A percentile compares a stretch with the other conserved stretches of the same genome.
These are phyloP conservation scores for Austroboletus sp. DNA, from an alignment of 1,284 basidiomycete genomes.

Conservation along the genomic window DNA sequence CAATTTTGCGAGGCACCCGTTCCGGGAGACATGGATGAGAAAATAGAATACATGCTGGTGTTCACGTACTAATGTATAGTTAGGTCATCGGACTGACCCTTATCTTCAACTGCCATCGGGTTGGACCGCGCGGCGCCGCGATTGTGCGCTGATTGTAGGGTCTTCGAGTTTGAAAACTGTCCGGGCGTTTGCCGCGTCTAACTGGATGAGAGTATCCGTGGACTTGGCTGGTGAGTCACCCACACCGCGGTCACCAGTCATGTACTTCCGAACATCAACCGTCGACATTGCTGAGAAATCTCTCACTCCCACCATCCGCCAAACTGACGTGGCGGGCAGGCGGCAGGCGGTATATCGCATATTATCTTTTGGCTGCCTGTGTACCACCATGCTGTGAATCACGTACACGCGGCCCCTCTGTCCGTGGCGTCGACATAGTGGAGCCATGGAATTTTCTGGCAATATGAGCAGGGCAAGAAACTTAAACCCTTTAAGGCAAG, in stretches of 20 bases:
- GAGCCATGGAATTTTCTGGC: too few species aligned
- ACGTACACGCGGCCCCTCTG: too few species aligned
- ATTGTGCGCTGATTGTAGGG: too few species aligned
- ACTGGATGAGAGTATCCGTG: conserved; percentile 59
- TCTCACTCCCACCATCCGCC: background rate
- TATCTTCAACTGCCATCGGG: conserved; percentile 38
- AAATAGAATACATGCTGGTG: too few species aligned
- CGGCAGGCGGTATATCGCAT: conserved; percentile 45
- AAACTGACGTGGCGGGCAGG: background rate
- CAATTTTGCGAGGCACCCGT: conserved; percentile 28
- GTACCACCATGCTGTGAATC: too few species aligned
- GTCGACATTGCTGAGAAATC: conserved; percentile 24
- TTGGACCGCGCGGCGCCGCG: too few species aligned
- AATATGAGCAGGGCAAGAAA: too few species aligned
- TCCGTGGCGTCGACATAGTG: too few species aligned
- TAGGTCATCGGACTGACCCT: conserved; percentile 42
- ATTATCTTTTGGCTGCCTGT: conserved; percentile 64
- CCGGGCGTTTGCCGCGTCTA: conserved; percentile 51
- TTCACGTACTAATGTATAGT: too few species aligned
- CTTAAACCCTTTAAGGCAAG: too few species aligned
- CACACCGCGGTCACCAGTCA: conserved; percentile 38
- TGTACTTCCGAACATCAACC: conserved; percentile 57
- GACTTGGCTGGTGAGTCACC: conserved; percentile 46
- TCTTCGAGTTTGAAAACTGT: too few species aligned
- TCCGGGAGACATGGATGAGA: too few species aligned